Base-by-base conservation (phyloP, 495 filamentous ascomycete species). In the Penicillium silybi region DNA sequence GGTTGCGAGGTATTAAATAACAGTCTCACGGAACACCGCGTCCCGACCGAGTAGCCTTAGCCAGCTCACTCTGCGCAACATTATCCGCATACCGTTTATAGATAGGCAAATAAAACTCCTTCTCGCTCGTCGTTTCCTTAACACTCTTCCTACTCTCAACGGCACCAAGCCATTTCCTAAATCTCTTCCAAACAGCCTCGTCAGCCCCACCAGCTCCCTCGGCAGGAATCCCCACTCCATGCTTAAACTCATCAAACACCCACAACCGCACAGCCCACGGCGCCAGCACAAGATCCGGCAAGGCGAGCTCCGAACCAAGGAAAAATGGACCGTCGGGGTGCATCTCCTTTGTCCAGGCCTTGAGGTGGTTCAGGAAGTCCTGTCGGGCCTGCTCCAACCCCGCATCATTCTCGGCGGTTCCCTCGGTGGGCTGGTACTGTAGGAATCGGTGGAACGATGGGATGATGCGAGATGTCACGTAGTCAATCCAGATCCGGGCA, bases 41-140 rank as follows among this genome's bases (percentile, higher is more conserved):
- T 7, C 85, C 85, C 55, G 74, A 68, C 59, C 84, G 73, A 10
- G 80, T 87, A 23, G 85, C 85, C 70, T 87, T 82, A 17, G 79
- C 85, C 47, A 87, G 66, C 65, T 88, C 81, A 44, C 82, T 85
- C 67, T 85, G 79, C 40, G 85, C 85, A n/a, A 73, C 80, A 66
- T 89, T 78, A 43, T 89, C 83, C 13, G 84, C 85, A 75, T 90
- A 90, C 47, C 82, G 68, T 64, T 81, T 75, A 63, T 88, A 90
- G 44, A 84, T 84, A 2, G 73, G 75, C 44, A 83, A 59, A 58
- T 85, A 87, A 60, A 81, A 66, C 44, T 83, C 78, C 38, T 67
- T 79, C 17, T 82, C 78, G 54, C 85, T 88, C 68, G 72, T 82
- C 0, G 83, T 89, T 59, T 80, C 71, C 54, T 68, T 68, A 0